Evolutionary conservation across 371 early-diverging fungal genomes (phyloP), one percentile per base, ranked within the genome.

Genomic region (Mortierella sp.): DNA sequence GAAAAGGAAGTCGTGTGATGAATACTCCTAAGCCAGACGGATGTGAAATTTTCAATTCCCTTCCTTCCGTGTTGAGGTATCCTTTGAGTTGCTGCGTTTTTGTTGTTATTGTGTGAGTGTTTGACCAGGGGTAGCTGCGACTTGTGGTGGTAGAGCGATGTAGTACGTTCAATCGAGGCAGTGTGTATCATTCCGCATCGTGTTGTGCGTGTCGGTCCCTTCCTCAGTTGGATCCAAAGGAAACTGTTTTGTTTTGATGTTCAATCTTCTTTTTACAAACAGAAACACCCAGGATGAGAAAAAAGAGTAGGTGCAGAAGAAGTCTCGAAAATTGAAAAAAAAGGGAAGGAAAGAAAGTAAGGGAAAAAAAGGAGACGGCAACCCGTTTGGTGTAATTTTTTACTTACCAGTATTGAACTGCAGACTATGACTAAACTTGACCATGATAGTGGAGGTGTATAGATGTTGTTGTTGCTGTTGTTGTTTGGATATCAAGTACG

Each of bases 371-470:
- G 45, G 10, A 72, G 38, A 2, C 21, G 34, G 48, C 4, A 48
- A 13, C 31, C 48, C 3, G 44, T 42, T 68, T 24, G 31, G 38
- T 50, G 11, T 50, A 3, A 38, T 28, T n/a, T 42, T 34, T 48
- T 72, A 48, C 81, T 16, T 86, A 86, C 86, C 86, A 70, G 86
- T 80, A 55, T 86, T 86, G 80, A 86, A 86, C 76, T 86, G 86
- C 48, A 86, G 55, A 86, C 82, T 82, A 52, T 86, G 86, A 48
- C 86, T 86, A 55, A 86, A 86, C 78, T 86, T 86, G 80, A 86
- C 80, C 86, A 80, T 84, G 63, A 57, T 11, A 11, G 38, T 24
- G 21, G 44, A 24, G 10, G 42, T 38, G 42, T 38, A 5, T 38
- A 5, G 42, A 1, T 38, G 50, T 50, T 50, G 50, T 50, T 9